phyloP scores from a whole-genome alignment of 2,329 filamentous ascomycete genomes.

The Phaeosphaeria sp. region DNA sequence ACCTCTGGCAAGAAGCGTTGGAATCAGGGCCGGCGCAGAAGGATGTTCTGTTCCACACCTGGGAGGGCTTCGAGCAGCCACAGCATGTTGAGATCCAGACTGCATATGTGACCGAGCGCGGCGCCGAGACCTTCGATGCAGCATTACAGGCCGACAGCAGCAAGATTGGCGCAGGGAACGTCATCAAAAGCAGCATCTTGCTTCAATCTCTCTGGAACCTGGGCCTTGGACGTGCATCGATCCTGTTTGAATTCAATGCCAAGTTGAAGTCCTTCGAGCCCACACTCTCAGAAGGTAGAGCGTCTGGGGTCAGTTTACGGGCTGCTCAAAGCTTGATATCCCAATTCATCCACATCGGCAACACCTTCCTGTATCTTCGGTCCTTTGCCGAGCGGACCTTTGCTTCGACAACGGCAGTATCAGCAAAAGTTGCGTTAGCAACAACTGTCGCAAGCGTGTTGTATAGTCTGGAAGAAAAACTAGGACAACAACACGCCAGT shows the following conservation, averaged over 20 bases:
- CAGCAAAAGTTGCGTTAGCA: slow-evolving; percentile 51
- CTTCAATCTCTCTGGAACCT: slow-evolving; percentile 67
- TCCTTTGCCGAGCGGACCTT: slow-evolving; percentile 48
- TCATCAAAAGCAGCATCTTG: slow-evolving; percentile 47
- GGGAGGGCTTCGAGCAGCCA: slow-evolving; percentile 68
- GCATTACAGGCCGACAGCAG: slow-evolving; percentile 53
- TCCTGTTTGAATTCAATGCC: slow-evolving; percentile 70
- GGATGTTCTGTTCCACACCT: slow-evolving; percentile 62
- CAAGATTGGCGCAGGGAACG: slow-evolving; percentile 46
- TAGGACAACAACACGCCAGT: slow-evolving; percentile 35
- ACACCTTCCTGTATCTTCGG: slow-evolving; percentile 41
- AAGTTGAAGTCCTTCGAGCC: slow-evolving; percentile 60
- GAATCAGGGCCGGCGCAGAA: slow-evolving; percentile 41
- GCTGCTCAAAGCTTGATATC: slow-evolving; percentile 61
- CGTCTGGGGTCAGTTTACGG: slow-evolving; percentile 59
- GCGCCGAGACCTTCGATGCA: slow-evolving; percentile 70
- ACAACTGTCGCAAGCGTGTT: slow-evolving; percentile 49
- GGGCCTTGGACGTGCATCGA: slow-evolving; percentile 73
- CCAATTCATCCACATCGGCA: slow-evolving; percentile 50
- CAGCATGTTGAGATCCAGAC: slow-evolving; percentile 52
- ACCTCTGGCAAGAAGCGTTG: slow-evolving; percentile 50
- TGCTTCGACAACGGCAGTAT: slow-evolving; percentile 39
- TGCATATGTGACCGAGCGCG: slow-evolving; percentile 72
- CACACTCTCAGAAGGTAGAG: slow-evolving; percentile 51
- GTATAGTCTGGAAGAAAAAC: slow-evolving; percentile 48